Conservation (phyloP, 2,329 filamentous ascomycete genomes). For the Proliferodiscus dingleyae region DNA sequence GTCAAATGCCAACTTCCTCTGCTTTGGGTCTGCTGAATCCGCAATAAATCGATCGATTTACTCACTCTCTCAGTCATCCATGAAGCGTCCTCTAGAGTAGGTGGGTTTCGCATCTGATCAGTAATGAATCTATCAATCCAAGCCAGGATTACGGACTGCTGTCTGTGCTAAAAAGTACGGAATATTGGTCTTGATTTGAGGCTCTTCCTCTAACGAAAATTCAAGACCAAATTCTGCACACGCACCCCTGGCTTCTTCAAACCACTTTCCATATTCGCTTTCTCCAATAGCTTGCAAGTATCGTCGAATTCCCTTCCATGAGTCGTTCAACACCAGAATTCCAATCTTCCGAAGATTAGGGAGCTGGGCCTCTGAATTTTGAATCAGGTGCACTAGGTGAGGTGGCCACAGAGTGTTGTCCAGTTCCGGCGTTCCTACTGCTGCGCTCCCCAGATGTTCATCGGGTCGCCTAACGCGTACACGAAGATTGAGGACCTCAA, state of each 20-base stretch:
- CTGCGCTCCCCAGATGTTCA: background rate
- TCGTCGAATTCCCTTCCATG: background rate
- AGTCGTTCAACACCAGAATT: background rate
- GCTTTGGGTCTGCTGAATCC: too few relatives aligned
- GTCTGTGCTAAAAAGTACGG: constrained; percentile 11
- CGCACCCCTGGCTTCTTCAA: background rate
- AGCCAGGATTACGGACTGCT: constrained; percentile 5
- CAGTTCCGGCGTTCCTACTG: background rate
- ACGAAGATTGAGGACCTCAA: constrained; percentile 4
- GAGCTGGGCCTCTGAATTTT: background rate
- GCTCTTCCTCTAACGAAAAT: background rate
- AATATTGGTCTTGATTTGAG: constrained; percentile 1
- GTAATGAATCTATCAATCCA: too few relatives aligned
- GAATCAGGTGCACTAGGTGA: constrained; percentile 1
- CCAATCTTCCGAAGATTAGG: background rate
- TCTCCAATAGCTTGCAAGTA: background rate
- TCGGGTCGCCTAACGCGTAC: background rate
- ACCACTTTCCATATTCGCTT: background rate
- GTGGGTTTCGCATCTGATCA: too few relatives aligned
- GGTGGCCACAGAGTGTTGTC: constrained; percentile 5
- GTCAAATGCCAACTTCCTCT: too few relatives aligned
- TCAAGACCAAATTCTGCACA: constrained; percentile 1
- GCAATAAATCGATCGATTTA: background rate
- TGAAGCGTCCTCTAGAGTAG: background rate
- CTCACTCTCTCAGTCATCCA: background rate